Evolutionary conservation across 2,329 filamentous ascomycete genomes (phyloP), one percentile per base, ranked within the genome.

Genomic region (Phyllosticta citriasiana): DNA sequence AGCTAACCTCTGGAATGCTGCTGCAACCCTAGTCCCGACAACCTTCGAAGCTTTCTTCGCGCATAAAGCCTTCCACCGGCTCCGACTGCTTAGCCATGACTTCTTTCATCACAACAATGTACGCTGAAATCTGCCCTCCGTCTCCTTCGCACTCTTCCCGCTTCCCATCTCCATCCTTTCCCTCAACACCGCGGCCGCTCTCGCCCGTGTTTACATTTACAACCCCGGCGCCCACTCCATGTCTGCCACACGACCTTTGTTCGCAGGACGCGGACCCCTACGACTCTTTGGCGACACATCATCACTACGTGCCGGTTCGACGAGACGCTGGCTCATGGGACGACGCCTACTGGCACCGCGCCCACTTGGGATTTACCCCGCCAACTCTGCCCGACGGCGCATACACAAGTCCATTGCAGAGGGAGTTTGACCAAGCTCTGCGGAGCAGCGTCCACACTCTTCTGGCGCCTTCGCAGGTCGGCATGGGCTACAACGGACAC

Each of bases 31-130:
- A 55, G 53, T 26, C 53, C 35, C 14, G 40, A 27, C 58, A 51
- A 40, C 30, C 30, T 54, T 47, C 58, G 53, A 40, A 33, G 53
- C 26, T 55, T 50, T 40, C 53, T 26, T 25, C 30, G 40, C 19
- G 58, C 58, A 60, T 60, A 60, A 56, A 60, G 53, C 47, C 27
- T 51, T 22, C 30, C 33, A 25, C 19, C 40, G 58, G 35, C 53
- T 54, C 58, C 58, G 53, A 40, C 58, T 53, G 35, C 58, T 35
- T 30, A 79, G 70, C 47, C 67, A 91, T 90, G 88, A 83, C 87
- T 72, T 88, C 87, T 67, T 89, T 91, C 78, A 87, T 91, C 72
- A 89, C 87, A 67, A 91, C 88, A 73, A 88, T 90, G 87, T 90
- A 80, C 78, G 86, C 88, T 65, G 40, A 61, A 25, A 27, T 27